Evolutionary conservation across 2,329 filamentous ascomycete genomes (phyloP).

Genomic region (Ophiocordyceps australis): DNA sequence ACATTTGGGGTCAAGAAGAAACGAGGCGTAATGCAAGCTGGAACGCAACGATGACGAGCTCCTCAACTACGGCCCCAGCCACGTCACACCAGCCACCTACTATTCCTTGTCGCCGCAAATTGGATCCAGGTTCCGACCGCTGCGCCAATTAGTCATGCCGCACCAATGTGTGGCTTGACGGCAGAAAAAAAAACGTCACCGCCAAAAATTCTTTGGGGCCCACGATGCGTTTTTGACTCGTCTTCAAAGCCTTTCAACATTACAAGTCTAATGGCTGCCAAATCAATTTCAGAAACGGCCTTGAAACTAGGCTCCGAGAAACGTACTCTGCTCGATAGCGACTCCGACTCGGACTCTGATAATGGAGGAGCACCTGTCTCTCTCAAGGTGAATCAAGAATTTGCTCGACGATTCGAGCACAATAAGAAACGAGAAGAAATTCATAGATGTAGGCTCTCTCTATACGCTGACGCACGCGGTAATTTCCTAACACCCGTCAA

Average conservation of each 20-base stretch:
- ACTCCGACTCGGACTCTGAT: slow-evolving; percentile 28
- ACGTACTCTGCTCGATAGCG: slow-evolving; percentile 34
- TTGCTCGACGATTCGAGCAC: slow-evolving; percentile 76
- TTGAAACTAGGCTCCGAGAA: slow-evolving; percentile 14
- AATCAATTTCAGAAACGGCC: not conserved
- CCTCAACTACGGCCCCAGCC: slow-evolving; percentile 1
- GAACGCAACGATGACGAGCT: slow-evolving; percentile 12
- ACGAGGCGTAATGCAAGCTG: too few relatives aligned
- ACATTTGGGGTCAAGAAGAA: too few relatives aligned
- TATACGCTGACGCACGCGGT: not conserved
- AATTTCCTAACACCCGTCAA: not conserved
- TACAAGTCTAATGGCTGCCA: not conserved
- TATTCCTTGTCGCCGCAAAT: not conserved
- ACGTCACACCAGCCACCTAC: not conserved
- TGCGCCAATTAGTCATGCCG: not conserved
- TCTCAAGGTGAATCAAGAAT: slow-evolving; percentile 88
- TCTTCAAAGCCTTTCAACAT: not conserved
- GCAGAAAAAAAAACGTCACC: slow-evolving; percentile 9
- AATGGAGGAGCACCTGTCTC: slow-evolving; percentile 23
- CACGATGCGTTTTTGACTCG: too few relatives aligned
- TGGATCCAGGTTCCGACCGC: not conserved
- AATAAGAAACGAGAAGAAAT: slow-evolving; percentile 93
- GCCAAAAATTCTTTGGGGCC: slow-evolving; percentile 13
- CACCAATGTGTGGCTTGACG: slow-evolving; percentile 1
- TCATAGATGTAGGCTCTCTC: slow-evolving; percentile 32